These are phyloP conservation scores for Cucurbita ficifolia DNA, from an alignment of 306 rosid genomes.

Conservation along the genomic window DNA sequence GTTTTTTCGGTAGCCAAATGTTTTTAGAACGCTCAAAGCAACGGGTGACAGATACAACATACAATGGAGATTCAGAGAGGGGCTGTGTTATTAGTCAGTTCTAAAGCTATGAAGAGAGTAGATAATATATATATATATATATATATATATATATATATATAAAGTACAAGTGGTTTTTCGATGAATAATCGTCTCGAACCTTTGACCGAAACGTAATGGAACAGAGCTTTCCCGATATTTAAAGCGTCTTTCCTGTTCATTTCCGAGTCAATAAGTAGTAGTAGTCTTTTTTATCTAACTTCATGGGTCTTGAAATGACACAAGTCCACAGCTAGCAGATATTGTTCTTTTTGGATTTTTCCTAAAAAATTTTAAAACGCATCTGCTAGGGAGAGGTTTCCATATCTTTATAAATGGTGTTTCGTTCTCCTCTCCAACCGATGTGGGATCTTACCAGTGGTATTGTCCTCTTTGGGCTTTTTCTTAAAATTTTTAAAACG, in stretches of 20 bases:
- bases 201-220: conserved; percentile 16
- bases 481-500: no score
- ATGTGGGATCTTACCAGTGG: no score
- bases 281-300: background rate
- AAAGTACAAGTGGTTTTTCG: conserved; percentile 13
- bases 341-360: no score
- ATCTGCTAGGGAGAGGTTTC: no score
- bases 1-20: no score
- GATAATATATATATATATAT: conserved; percentile 6
- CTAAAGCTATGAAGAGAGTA: conserved; percentile 22
- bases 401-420: no score
- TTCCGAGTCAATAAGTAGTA: background rate
- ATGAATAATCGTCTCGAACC: conserved; percentile 24
- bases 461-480: no score
- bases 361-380: no score
- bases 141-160: background rate
- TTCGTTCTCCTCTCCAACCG: no score
- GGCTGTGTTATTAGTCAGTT: conserved; percentile 15
- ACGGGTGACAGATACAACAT: background rate
- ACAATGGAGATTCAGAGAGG: conserved; percentile 19
- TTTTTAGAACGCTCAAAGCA: background rate
- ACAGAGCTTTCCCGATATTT: conserved; percentile 4
- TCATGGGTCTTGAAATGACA: background rate
- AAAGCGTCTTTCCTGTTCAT: background rate
- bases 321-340: no score